Percentiles rank a stretch among this genome's conserved stretches.
Evolutionary conservation across 2,329 filamentous ascomycete genomes (phyloP).

Genomic region (Aspergillus tanneri): DNA sequence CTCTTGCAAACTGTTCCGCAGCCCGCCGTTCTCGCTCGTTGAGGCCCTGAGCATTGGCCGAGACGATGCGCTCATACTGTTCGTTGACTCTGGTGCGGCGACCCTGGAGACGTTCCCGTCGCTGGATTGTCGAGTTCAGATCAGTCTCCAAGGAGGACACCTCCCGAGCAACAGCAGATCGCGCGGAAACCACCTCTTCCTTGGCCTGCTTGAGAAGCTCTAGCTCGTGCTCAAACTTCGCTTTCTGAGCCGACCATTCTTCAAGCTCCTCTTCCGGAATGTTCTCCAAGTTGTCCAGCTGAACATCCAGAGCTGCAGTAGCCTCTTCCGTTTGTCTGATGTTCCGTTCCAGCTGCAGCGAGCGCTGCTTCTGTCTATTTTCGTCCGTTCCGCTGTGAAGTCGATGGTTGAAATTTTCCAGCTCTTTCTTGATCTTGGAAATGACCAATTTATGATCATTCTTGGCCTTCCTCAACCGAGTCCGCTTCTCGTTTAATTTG

Average conservation of each 20-base stretch:
- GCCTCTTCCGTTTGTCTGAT: slow-evolving; percentile 64
- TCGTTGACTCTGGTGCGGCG: slow-evolving; percentile 60
- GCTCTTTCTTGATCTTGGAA: slow-evolving; percentile 60
- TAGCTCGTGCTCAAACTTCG: slow-evolving; percentile 55
- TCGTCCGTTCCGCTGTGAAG: slow-evolving; percentile 61
- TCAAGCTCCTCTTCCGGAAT: slow-evolving; percentile 58
- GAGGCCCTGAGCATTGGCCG: slow-evolving; percentile 58
- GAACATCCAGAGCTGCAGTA: slow-evolving; percentile 53
- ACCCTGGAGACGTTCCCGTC: slow-evolving; percentile 59
- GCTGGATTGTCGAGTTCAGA: slow-evolving; percentile 52
- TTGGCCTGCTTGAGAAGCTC: slow-evolving; percentile 52
- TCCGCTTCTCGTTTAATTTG: slow-evolving; percentile 59
- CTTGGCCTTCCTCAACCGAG: slow-evolving; percentile 58
- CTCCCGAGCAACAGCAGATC: slow-evolving; percentile 53
- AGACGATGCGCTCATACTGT: slow-evolving; percentile 60
- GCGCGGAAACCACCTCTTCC: slow-evolving; percentile 52
- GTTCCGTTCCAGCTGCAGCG: slow-evolving; percentile 61
- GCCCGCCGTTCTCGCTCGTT: slow-evolving; percentile 54
- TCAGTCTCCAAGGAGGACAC: slow-evolving; percentile 55
- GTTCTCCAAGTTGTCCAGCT: slow-evolving; percentile 56
- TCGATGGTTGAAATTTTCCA: slow-evolving; percentile 58
- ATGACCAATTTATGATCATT: slow-evolving; percentile 61
- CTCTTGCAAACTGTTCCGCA: slow-evolving; percentile 47
- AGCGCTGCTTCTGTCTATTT: slow-evolving; percentile 61
- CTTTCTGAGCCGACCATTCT: slow-evolving; percentile 54